phyloP scores from a whole-genome alignment of 140 eudicot genomes.

The Erigeron philadelphicus region DNA sequence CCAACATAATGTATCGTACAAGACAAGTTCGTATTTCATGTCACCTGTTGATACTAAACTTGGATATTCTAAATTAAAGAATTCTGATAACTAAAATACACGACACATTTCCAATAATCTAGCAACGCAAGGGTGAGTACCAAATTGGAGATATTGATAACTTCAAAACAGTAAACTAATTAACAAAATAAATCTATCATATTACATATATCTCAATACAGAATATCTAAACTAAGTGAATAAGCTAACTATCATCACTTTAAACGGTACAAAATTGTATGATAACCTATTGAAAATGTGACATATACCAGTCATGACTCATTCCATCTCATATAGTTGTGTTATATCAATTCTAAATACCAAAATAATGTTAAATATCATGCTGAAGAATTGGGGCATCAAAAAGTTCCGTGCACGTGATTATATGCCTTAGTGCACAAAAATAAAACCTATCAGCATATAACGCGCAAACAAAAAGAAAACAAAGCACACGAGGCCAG shows the following conservation, averaged over 20 bases:
- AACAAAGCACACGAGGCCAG: conserved; percentile 38
- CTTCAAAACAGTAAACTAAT: too few species aligned
- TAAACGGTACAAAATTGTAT: background rate
- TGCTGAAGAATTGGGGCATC: conserved; percentile 16
- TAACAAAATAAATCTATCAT: too few species aligned
- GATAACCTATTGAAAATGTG: background rate
- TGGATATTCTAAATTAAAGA: too few species aligned
- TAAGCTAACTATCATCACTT: background rate
- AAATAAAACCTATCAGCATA: conserved; percentile 21
- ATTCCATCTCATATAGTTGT: background rate
- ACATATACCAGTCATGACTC: background rate
- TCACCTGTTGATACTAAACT: too few species aligned
- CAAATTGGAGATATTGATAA: too few species aligned
- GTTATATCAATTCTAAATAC: background rate
- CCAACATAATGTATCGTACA: too few species aligned
- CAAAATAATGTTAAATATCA: conserved; percentile 16
- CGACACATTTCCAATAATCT: too few species aligned
- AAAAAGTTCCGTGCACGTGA: conserved; percentile 41
- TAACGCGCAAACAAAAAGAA: conserved; percentile 7
- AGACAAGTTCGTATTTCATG: too few species aligned
- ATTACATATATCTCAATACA: too few species aligned
- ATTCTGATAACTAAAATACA: too few species aligned
- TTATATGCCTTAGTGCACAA: conserved; percentile 32
- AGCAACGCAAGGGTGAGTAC: too few species aligned
- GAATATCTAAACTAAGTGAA: background rate